Evolutionary conservation across 2,329 filamentous ascomycete species (phyloP), one percentile per base, ranked within the genome.

Genomic region (Grosmannia huntii): DNA sequence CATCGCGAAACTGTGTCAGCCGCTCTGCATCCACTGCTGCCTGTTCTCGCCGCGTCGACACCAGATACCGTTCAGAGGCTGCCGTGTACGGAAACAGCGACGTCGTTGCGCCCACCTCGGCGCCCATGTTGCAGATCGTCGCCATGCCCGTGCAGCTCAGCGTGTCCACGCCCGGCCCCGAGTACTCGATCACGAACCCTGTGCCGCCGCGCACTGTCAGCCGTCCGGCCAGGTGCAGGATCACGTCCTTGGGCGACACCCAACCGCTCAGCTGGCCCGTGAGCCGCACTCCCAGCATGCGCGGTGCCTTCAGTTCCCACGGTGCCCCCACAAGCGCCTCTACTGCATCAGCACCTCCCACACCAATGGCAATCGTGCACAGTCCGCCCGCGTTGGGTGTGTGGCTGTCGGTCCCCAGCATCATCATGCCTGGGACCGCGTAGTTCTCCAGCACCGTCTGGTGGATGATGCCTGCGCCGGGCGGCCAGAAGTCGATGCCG

Each of bases 381-480:
- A 97, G 77, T 60, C 94, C 94, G 66, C 94, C 94, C n/a, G 90
- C 94, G 69, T 97, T 99, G 50, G 94, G 94, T 52, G 90, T 96
- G 73, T 99, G 94, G 67, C 89, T 95, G 73, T 99, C 94, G 33
- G 94, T 99, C 58, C 94, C 94, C 48, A 99, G 81, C 90, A 99
- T 97, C 91, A 99, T 96, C 65, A 97, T 74, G 55, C 94, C 94
- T 23, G 94, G 94, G n/a, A 92, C 84, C 38, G 91, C 89, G 70
- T 99, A 99, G 75, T 99, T 97, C 76, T 99, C 94, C 66, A 99
- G 75, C 25, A 99, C 94, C 56, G 89, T 95, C 80, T 99, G 94
- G 74, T 99, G 94, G 64, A 99, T 96, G 64, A 96, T 96, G 62
- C 90, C 91, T 9, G 91, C 90, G 60, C 91, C 91, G 0, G 90